phyloP scores from a whole-genome alignment of 176 grass and related monocot genomes.

The Lolium rigidum region DNA sequence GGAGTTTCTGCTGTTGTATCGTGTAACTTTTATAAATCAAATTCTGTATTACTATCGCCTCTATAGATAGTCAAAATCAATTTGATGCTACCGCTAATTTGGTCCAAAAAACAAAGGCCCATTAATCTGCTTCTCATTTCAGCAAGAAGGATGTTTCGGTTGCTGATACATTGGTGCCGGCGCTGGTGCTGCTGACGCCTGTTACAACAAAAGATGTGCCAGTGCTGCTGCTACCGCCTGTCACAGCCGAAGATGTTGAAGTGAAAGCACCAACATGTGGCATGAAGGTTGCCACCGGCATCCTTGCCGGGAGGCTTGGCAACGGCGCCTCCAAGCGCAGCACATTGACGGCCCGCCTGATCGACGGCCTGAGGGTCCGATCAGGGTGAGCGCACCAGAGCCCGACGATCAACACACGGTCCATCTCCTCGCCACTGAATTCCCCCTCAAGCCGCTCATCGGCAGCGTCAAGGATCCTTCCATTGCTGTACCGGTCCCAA shows the following conservation, averaged over 20 bases:
- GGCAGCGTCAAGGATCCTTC: too few species aligned
- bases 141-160: neutral
- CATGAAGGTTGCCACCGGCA: conserved; percentile 45
- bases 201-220: conserved; percentile 9
- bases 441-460: too few species aligned
- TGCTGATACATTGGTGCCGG: neutral
- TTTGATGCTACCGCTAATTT: neutral
- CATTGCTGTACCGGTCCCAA: too few species aligned
- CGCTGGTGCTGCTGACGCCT: neutral
- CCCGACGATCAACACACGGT: too few species aligned
- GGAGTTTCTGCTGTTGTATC: neutral
- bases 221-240: neutral
- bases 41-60: neutral
- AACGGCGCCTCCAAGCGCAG: too few species aligned
- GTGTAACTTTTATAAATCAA: neutral
- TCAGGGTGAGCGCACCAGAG: too few species aligned
- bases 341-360: too few species aligned
- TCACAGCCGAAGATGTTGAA: neutral
- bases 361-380: too few species aligned
- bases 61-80: neutral
- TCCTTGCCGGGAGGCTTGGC: too few species aligned
- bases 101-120: neutral
- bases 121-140: neutral
- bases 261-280: neutral
- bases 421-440: too few species aligned